Base-by-base conservation (phyloP, 768 basidiomycete species). In the Tulasnella sp. region DNA sequence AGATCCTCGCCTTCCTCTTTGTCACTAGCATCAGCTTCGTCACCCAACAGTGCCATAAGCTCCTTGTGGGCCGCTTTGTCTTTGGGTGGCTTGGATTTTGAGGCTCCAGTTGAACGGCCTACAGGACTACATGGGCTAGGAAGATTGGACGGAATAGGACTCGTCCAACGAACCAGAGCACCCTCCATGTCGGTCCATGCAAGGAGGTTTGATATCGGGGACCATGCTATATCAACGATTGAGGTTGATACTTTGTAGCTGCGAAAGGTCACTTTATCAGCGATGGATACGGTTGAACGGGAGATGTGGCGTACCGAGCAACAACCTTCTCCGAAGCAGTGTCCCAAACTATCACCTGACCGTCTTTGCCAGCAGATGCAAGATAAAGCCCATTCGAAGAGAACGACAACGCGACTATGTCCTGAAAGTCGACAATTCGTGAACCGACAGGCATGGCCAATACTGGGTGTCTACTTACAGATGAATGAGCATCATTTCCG, bases 311-410 rank as follows among this genome's bases (percentile, higher is more conserved):
- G 80, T 82, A 94, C 94, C 89, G 88, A 80, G 89, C 87, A 76
- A 99, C 87, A 40, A 94, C 84, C 62, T 88, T 87, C 71, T 90
- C 88, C 21, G 91, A 91, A 80, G 93, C 90, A 3, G 91, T 92
- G 6, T 93, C 91, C 97, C 96, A 99, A 62, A 98, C 85, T 82
- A 91, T 86, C 4, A 98, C 87, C 68, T 84, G 84, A 74, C 89
- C 90, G 19, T 92, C 90, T 78, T 88, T 88, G 24, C 89, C 91
- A 9, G 95, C 91, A 10, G 94, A 92, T 0, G 92, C 97, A 19
- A 99, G 89, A 85, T 99, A 99, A 39, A 90, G 87, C 1, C 98
- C 98, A 81, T 99, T 99, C 0, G 89, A 85, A 0, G 96, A 98
- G 83, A 97, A 86, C 0, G 94, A 92, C 27, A 99, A 85, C 0